A percentile compares a stretch with the other conserved stretches of the same genome.
phyloP scores from a whole-genome alignment of 2,329 filamentous ascomycete species.

The Colletotrichum caudatum region DNA sequence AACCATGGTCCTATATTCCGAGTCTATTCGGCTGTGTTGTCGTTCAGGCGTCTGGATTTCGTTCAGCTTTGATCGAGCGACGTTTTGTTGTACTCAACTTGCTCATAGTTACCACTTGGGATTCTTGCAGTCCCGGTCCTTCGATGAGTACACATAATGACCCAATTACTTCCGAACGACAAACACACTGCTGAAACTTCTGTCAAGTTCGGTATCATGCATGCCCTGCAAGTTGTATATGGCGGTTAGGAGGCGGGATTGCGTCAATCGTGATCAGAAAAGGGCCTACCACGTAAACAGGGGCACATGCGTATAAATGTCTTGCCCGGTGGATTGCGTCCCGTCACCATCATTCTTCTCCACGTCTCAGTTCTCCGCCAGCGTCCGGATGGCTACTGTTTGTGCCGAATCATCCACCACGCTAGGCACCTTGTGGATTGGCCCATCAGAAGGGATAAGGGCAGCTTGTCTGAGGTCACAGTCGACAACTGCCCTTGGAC shows the following conservation, averaged over 20 bases:
- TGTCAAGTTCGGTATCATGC: neutral
- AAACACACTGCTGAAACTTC: neutral
- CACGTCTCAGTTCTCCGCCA: neutral
- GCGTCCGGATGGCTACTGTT: neutral
- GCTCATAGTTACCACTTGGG: neutral
- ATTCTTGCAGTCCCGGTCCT: no score
- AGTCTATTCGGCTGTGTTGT: neutral
- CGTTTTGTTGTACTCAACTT: no score
- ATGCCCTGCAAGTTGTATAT: neutral
- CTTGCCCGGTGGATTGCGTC: neutral
- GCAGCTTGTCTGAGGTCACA: neutral
- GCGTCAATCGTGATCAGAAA: neutral
- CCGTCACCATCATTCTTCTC: neutral
- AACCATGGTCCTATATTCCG: neutral
- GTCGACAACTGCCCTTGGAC: neutral
- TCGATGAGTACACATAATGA: neutral
- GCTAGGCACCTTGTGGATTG: neutral
- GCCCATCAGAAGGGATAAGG: neutral
- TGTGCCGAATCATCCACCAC: neutral
- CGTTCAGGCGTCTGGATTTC: no score
- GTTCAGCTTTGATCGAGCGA: neutral
- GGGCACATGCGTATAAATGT: neutral
- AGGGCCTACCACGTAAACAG: neutral
- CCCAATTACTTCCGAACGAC: no score
- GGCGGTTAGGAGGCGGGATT: neutral